Evolutionary conservation across 257 asterid species (phyloP).

Genomic region (Solanum appendiculatum): DNA sequence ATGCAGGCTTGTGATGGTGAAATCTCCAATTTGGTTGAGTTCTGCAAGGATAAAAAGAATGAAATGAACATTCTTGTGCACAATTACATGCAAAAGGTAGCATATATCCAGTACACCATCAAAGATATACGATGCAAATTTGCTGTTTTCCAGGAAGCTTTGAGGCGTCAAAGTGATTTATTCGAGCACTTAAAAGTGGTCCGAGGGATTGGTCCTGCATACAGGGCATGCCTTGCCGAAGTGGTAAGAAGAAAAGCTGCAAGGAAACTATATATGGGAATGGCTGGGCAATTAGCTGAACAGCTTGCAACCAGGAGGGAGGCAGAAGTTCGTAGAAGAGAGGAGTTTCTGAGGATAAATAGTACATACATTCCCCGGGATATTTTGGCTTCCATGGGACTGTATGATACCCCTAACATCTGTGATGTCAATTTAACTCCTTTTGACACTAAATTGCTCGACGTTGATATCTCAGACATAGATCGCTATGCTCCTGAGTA

Average conservation of each 20-base stretch:
- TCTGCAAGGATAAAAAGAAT: constrained; percentile 75
- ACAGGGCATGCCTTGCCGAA: constrained; percentile 95
- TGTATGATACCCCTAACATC: constrained; percentile 73
- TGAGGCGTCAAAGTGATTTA: constrained; percentile 79
- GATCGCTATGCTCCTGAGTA: constrained; percentile 92
- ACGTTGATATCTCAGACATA: constrained; percentile 65
- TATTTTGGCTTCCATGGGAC: constrained; percentile 79
- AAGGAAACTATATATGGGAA: constrained; percentile 94
- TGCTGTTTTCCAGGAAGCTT: constrained; percentile 90
- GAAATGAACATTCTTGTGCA: constrained; percentile 86
- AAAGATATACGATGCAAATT: constrained; percentile 78
- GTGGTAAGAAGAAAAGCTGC: constrained; percentile 84
- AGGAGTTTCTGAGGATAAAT: constrained; percentile 69
- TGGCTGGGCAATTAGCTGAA: constrained; percentile 97
- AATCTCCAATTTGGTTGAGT: constrained; percentile 53
- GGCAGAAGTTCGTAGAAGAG: constrained; percentile 76
- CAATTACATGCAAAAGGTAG: constrained; percentile 85
- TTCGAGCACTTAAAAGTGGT: constrained; percentile 83
- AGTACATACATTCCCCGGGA: constrained; percentile 73
- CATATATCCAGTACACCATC: constrained; percentile 68
- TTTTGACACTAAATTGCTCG: constrained; percentile 67
- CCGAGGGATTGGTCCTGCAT: constrained; percentile 89
- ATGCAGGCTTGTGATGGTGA: constrained; percentile 68
- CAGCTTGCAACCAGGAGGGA: constrained; percentile 85
- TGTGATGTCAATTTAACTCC: constrained; percentile 87